These are phyloP conservation scores for Globomyces sp. DNA, from an alignment of 371 early-diverging fungal genomes.

Conservation along the genomic window DNA sequence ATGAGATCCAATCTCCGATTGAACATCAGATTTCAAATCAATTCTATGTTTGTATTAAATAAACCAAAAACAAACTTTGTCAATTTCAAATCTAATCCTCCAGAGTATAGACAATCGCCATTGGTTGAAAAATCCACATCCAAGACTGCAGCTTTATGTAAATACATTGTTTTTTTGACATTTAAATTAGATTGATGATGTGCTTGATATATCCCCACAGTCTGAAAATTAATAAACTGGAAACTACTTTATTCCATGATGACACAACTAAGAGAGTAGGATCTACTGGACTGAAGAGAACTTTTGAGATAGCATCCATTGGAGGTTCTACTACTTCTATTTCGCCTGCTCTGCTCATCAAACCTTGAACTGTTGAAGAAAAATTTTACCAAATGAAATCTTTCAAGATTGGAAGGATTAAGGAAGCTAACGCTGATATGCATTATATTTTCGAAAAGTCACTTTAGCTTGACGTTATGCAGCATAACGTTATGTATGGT, in stretches of 20 bases:
- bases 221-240: constrained; percentile 44
- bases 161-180: constrained; percentile 49
- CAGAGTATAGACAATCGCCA: constrained; percentile 57
- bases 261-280: constrained; percentile 67
- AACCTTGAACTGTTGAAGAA: not conserved
- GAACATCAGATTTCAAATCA: constrained; percentile 54
- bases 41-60: constrained; percentile 62
- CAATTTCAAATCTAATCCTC: constrained; percentile 66
- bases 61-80: constrained; percentile 48
- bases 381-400: not conserved
- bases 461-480: too few species aligned
- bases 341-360: constrained; percentile 5
- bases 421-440: too few species aligned
- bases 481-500: too few species aligned
- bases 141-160: constrained; percentile 67
- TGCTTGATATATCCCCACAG: constrained; percentile 79
- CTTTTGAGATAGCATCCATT: constrained; percentile 78
- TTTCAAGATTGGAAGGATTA: not conserved
- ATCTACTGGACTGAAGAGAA: constrained; percentile 67
- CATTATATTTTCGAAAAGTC: too few species aligned
- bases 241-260: constrained; percentile 84
- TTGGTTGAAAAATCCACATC: constrained; percentile 64
- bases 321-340: constrained; percentile 76
- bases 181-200: constrained; percentile 38
- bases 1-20: constrained; percentile 50